These are phyloP conservation scores for Stromatinia cepivora DNA, from an alignment of 2,329 filamentous ascomycete species.

Conservation along the genomic window DNA sequence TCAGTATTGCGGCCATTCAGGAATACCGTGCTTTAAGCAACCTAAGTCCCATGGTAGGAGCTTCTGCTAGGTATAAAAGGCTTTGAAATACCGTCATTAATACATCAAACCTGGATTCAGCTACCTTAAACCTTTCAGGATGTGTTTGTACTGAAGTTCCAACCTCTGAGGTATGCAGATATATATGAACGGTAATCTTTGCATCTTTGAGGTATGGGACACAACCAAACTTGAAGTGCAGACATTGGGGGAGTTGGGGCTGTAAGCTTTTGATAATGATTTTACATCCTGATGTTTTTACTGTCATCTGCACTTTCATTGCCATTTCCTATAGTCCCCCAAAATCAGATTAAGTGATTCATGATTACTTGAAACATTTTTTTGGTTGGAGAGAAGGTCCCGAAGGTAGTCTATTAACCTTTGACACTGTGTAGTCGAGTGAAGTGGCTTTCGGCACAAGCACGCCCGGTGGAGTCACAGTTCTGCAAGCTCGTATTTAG, in stretches of 20 bases:
- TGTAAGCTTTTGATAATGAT: neutral
- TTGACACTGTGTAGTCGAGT: too few species aligned
- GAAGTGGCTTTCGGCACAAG: too few species aligned
- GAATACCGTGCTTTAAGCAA: neutral
- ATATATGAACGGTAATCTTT: neutral
- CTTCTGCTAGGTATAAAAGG: neutral
- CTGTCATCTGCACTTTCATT: neutral
- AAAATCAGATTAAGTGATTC: too few species aligned
- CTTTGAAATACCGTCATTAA: neutral
- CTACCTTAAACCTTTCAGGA: accelerated
- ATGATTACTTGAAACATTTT: neutral
- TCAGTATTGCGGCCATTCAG: neutral
- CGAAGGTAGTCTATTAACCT: neutral
- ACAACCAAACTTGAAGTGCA: neutral
- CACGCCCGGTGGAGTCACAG: too few species aligned
- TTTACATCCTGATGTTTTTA: neutral
- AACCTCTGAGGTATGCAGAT: too few species aligned
- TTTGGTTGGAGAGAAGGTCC: neutral
- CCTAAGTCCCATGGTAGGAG: too few species aligned
- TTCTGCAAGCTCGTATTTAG: too few species aligned
- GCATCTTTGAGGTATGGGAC: neutral
- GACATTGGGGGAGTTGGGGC: accelerated
- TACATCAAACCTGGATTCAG: neutral
- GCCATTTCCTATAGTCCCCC: too few species aligned
- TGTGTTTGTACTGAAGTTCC: neutral